Conservation (phyloP, 2,329 filamentous ascomycete species). For the Penicillium sp. region DNA sequence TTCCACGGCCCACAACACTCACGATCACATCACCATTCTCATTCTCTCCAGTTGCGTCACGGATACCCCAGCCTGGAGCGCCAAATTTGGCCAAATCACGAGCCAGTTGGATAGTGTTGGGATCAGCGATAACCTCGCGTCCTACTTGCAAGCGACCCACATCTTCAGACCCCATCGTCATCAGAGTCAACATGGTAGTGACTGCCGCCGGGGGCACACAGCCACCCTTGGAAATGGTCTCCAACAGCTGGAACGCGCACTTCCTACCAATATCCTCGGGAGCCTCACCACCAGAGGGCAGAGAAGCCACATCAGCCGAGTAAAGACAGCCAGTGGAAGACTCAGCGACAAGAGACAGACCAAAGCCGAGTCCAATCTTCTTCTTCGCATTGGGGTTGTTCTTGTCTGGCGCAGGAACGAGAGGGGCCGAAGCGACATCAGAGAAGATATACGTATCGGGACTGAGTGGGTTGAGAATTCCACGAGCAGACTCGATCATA, state of each 20-base stretch:
- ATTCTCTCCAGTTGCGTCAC: slow-evolving; percentile 64
- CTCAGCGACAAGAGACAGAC: slow-evolving; percentile 83
- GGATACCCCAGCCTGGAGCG: slow-evolving; percentile 81
- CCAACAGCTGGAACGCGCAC: slow-evolving; percentile 83
- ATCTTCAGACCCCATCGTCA: slow-evolving; percentile 98
- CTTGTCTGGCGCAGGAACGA: slow-evolving; percentile 65
- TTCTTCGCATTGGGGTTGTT: slow-evolving; percentile 49
- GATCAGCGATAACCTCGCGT: slow-evolving; percentile 71
- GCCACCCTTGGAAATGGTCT: slow-evolving; percentile 74
- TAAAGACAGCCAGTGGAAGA: slow-evolving; percentile 82
- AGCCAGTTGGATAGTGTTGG: slow-evolving; percentile 72
- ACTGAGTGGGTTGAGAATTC: slow-evolving; percentile 77
- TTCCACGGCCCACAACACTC: slow-evolving; percentile 85
- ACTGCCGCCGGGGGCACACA: slow-evolving; percentile 69
- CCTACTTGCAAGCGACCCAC: slow-evolving; percentile 81
- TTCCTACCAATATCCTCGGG: slow-evolving; percentile 86
- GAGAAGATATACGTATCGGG: slow-evolving; percentile 86
- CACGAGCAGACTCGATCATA: slow-evolving; percentile 87
- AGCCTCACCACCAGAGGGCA: slow-evolving; percentile 70
- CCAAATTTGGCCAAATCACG: slow-evolving; percentile 86
- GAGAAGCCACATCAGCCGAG: slow-evolving; percentile 72
- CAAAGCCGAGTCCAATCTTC: slow-evolving; percentile 80
- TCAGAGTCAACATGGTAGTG: slow-evolving; percentile 72
- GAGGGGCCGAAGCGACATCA: slow-evolving; percentile 56
- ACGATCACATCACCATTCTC: slow-evolving; percentile 67